Conservation (phyloP, 768 basidiomycete species). For the Termitomyces sp. region DNA sequence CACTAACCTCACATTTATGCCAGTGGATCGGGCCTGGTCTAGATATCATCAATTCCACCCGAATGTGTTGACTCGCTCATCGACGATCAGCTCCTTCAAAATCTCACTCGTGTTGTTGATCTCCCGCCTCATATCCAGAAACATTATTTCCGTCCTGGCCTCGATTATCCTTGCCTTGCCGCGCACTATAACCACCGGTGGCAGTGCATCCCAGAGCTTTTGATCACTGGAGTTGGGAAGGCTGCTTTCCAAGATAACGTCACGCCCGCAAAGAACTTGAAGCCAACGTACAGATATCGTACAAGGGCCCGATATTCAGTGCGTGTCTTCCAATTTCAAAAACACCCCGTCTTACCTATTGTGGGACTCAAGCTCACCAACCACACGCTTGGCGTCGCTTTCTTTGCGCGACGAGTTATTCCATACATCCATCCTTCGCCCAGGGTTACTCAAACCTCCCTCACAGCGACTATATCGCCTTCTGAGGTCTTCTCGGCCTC, state of each 20-base stretch:
- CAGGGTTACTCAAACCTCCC: not conserved
- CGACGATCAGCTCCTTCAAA: conserved; percentile 30
- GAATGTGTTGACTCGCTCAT: no score
- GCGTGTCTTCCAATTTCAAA: conserved; percentile 18
- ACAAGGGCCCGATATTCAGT: conserved; percentile 63
- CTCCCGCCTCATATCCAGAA: conserved; percentile 26
- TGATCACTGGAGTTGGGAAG: conserved; percentile 25
- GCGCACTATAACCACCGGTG: not conserved
- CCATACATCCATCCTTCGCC: conserved; percentile 21
- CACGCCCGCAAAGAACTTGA: conserved; percentile 16
- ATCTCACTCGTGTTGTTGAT: conserved; percentile 36
- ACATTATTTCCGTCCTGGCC: conserved; percentile 9
- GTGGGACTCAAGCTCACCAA: conserved; percentile 49
- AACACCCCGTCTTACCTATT: conserved; percentile 26
- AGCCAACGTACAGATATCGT: conserved; percentile 25
- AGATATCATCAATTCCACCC: no score
- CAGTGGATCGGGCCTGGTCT: no score
- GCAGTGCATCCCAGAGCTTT: not conserved
- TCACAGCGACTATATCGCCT: conserved; percentile 29
- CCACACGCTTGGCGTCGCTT: conserved; percentile 69
- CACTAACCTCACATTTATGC: no score
- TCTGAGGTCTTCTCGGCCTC: conserved; percentile 60
- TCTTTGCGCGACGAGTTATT: conserved; percentile 50
- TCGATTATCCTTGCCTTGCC: conserved; percentile 5
- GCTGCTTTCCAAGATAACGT: conserved; percentile 16